Conservation (phyloP, 208 protist species). For the Acanthamoeba comandoni region DNA sequence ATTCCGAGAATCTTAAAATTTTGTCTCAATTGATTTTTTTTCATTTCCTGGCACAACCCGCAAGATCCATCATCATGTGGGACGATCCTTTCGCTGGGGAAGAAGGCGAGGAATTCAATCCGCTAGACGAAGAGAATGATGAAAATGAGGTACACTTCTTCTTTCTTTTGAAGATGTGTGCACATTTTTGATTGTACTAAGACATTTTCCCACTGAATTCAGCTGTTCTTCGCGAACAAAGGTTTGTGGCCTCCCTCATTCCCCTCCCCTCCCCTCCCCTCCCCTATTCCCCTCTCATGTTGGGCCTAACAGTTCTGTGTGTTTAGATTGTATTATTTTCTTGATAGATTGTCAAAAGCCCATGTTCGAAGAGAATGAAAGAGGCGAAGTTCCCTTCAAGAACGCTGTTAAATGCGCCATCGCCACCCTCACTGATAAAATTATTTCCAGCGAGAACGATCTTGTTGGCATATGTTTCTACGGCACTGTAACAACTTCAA, state of each 20-base stretch:
- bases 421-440: conserved; percentile 82
- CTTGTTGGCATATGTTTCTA: conserved; percentile 82
- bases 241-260: conserved; percentile 1
- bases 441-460: conserved; percentile 83
- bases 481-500: conserved; percentile 77
- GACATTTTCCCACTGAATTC: neutral
- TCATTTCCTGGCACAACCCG: conserved; percentile 6
- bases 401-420: conserved; percentile 80
- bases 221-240: conserved; percentile 56
- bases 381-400: conserved; percentile 77
- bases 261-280: neutral
- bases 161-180: neutral
- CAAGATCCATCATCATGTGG: conserved; percentile 13
- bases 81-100: conserved; percentile 44
- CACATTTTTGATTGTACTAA: neutral
- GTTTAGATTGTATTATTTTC: conserved; percentile 81
- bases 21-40: no score
- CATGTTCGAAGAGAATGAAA: conserved; percentile 80
- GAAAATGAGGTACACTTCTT: neutral
- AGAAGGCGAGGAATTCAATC: neutral
- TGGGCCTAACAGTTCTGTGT: neutral
- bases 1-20: no score
- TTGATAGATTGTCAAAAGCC: conserved; percentile 79
- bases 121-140: neutral
- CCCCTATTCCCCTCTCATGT: neutral